Percentiles rank a stretch among this genome's conserved stretches.
phyloP scores from a whole-genome alignment of 2,329 filamentous ascomycete genomes.

The Colletotrichum sp. region DNA sequence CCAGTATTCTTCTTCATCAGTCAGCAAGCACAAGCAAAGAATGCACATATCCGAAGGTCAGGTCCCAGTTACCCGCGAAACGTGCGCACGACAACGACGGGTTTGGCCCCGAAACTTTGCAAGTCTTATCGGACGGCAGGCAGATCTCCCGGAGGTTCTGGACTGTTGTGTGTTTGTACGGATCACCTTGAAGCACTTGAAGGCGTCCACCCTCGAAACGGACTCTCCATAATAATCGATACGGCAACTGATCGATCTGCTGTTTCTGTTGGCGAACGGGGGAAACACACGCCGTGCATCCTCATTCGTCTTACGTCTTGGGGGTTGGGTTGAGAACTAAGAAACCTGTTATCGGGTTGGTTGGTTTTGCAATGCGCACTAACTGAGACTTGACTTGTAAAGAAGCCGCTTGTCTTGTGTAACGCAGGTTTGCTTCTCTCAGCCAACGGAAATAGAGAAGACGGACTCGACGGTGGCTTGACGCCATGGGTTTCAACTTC shows the following conservation, averaged over 20 bases:
- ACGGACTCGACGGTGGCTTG: neutral
- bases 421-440: neutral
- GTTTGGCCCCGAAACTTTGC: neutral
- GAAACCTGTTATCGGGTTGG: neutral
- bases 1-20: neutral
- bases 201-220: neutral
- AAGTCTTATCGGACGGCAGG: neutral
- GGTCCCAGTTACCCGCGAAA: neutral
- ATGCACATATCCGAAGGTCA: neutral
- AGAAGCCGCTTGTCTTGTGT: neutral
- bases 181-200: neutral
- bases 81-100: neutral
- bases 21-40: neutral
- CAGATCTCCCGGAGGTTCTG: neutral
- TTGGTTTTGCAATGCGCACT: neutral
- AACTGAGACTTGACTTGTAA: neutral
- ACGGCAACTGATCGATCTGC: neutral
- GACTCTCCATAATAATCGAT: neutral
- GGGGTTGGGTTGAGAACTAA: neutral
- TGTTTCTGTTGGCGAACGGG: neutral
- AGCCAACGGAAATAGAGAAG: neutral
- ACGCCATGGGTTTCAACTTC: slow-evolving; percentile 5
- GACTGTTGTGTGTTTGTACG: neutral
- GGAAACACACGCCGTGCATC: neutral
- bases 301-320: neutral